Evolutionary conservation across 345 rosid species (phyloP), one percentile per base, ranked within the genome.

Genomic region (Lepidium africanum): DNA sequence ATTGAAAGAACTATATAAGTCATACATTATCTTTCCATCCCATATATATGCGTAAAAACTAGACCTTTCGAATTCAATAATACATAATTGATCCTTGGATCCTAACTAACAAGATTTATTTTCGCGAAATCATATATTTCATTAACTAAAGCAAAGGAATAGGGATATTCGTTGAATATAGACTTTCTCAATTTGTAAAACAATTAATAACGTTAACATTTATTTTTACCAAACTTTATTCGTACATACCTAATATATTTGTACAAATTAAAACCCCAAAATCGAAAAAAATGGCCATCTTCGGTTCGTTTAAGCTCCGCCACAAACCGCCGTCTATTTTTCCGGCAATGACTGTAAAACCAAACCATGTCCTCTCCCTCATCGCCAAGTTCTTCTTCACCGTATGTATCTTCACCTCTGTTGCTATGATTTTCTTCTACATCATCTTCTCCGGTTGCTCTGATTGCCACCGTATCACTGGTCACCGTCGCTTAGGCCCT

Each of bases 341-440:
- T 48, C 75, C 79, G 16, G 73, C 80, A 21, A 47, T 77, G 7
- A 7, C 54, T 6, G 4, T 80, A 50, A 84, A 73, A 61, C 52
- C 73, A 35, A 40, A 42, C 33, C 72, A 77, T 48, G 47, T 80
- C 61, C 65, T 83, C 36, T 72, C 89, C 5, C 8, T 70, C 12
- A 33, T 80, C 50, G 36, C 81, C 32, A 84, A 77, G 74, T 54
- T 80, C 9, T 53, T 85, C 59, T 72, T 87, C 19, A 75, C 76
- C 23, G 6, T 85, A 23, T 77, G 79, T 64, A 67, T 73, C 10
- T 66, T 84, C 37, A 75, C 82, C 49, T 81, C 82, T 5, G 35
- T 87, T 77, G 76, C 80, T 56, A 56, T 85, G 63, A 51, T 85
- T 49, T 67, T 83, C 39, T 77, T 53, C 65, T 71, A 75, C 65